A percentile compares a stretch with the other conserved stretches of the same genome.
Evolutionary conservation across 495 filamentous ascomycete species (phyloP).

Genomic region (Penicillium mononematosum): DNA sequence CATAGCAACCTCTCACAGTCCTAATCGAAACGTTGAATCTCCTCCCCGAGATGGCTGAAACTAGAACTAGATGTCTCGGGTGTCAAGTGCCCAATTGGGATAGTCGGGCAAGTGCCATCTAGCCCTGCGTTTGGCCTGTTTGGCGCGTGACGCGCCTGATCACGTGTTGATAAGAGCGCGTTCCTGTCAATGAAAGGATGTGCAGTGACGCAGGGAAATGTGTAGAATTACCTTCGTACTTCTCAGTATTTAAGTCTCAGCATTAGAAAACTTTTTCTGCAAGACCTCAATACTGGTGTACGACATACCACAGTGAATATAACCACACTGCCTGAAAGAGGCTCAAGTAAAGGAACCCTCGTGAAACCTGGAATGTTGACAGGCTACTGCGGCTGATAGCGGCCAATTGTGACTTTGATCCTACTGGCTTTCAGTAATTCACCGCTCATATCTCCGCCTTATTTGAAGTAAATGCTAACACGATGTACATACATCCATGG

Average conservation of each 20-base stretch:
- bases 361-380: not conserved
- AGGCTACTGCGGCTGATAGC: not conserved
- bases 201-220: not conserved
- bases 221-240: not conserved
- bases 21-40: not conserved
- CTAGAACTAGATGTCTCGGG: not conserved
- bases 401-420: not conserved
- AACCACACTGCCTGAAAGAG: not conserved
- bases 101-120: not conserved
- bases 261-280: not conserved
- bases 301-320: not conserved
- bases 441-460: not conserved
- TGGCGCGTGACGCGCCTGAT: constrained; percentile 7
- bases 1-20: constrained; percentile 3
- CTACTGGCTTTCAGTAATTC: not conserved
- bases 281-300: not conserved
- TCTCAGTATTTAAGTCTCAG: not conserved
- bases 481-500: not conserved
- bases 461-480: not conserved
- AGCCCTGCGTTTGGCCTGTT: constrained; percentile 4
- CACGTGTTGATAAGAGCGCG: constrained; percentile 19
- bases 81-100: not conserved
- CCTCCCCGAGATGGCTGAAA: not conserved
- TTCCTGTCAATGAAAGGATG: not conserved
- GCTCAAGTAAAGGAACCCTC: not conserved